Conservation (phyloP, 2,329 filamentous ascomycete species). For the Trichoderma endophyticum region DNA sequence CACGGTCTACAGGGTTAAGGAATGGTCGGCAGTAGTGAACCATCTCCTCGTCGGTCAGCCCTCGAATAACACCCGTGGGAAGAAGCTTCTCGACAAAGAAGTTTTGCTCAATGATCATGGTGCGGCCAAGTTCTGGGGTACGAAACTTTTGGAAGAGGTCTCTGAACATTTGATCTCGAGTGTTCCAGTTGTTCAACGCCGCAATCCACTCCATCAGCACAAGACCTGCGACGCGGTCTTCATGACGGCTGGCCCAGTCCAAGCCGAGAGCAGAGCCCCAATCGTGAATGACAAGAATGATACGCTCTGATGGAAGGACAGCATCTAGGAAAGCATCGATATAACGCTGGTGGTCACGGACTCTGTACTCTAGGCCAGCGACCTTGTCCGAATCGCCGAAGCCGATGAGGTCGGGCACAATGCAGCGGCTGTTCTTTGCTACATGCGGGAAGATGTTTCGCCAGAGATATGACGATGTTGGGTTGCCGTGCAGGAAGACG, state of each 20-base stretch:
- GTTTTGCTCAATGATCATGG: background rate
- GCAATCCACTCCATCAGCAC: conserved; percentile 4
- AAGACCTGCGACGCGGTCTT: background rate
- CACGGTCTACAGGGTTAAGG: background rate
- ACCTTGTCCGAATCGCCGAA: conserved; percentile 1
- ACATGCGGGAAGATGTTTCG: background rate
- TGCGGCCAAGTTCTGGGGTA: background rate
- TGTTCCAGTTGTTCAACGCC: background rate
- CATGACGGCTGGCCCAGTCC: conserved; percentile 1
- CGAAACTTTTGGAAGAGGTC: background rate
- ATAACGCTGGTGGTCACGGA: conserved; percentile 5
- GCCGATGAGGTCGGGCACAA: conserved; percentile 1
- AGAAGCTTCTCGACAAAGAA: background rate
- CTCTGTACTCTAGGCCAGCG: background rate
- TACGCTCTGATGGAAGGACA: background rate
- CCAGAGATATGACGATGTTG: conserved; percentile 6
- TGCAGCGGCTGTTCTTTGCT: background rate
- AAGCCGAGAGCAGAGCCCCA: background rate
- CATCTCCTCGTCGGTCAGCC: background rate
- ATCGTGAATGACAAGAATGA: conserved; percentile 1
- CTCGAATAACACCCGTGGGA: background rate
- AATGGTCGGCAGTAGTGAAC: background rate
- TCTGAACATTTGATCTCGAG: background rate
- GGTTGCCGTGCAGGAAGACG: conserved; percentile 4
- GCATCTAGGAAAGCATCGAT: background rate